Percentiles rank a stretch among this genome's conserved stretches.
phyloP scores from a whole-genome alignment of 1,284 basidiomycete species.

The Tylopilus sp. region DNA sequence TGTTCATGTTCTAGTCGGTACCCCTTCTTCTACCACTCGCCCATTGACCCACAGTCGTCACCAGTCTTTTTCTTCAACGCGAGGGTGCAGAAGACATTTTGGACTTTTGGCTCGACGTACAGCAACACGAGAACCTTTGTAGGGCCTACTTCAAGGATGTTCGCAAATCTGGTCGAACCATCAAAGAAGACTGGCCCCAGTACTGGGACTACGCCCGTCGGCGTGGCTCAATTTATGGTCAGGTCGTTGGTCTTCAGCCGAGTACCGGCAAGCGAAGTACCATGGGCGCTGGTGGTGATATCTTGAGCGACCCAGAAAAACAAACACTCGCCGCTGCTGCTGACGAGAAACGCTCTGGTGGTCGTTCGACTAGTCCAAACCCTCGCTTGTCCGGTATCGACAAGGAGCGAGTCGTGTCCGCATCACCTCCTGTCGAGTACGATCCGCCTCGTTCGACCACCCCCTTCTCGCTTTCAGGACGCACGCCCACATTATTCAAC shows the following conservation, averaged over 20 bases:
- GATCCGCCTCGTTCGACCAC: slow-evolving; percentile 76
- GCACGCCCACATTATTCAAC: slow-evolving; percentile 79
- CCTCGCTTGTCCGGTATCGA: slow-evolving; percentile 54
- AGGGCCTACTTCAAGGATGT: slow-evolving; percentile 99
- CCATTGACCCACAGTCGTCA: slow-evolving; percentile 5
- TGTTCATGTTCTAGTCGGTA: slow-evolving; percentile 96
- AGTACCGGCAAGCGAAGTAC: slow-evolving; percentile 78
- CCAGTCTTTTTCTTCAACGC: slow-evolving; percentile 88
- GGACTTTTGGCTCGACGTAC: slow-evolving; percentile 99
- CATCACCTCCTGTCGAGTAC: slow-evolving; percentile 55
- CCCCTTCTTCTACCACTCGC: neutral
- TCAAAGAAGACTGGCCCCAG: slow-evolving; percentile 97
- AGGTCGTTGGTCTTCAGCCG: slow-evolving; percentile 83
- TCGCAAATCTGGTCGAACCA: slow-evolving; percentile 90
- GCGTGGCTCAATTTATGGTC: slow-evolving; percentile 91
- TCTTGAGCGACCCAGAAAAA: slow-evolving; percentile 74
- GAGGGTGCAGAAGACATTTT: slow-evolving; percentile 96
- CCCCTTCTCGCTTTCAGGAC: slow-evolving; percentile 80
- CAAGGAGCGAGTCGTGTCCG: slow-evolving; percentile 59
- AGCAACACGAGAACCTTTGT: slow-evolving; percentile 99
- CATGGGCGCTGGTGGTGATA: slow-evolving; percentile 75
- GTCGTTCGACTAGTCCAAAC: slow-evolving; percentile 64
- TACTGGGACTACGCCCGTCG: slow-evolving; percentile 93
- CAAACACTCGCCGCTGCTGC: slow-evolving; percentile 61
- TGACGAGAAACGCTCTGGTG: slow-evolving; percentile 60